Percentiles rank a stretch among this genome's conserved stretches.
These are phyloP conservation scores for Fragaria iinumae DNA, from an alignment of 306 rosid species.

Conservation along the genomic window DNA sequence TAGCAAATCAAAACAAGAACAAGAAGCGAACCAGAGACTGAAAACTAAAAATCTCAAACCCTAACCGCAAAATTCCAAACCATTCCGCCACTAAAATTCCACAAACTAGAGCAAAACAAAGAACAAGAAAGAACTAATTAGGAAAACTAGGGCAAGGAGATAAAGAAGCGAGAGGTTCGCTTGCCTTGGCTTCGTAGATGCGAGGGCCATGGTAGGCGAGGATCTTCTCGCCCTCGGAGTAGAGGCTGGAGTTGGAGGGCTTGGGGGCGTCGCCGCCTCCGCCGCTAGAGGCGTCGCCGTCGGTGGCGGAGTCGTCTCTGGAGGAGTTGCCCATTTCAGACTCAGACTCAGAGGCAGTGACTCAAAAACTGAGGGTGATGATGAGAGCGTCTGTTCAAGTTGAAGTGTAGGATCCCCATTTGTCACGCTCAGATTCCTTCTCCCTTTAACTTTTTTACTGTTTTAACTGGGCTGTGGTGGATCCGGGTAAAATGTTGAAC, in stretches of 20 bases:
- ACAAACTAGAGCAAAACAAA: not conserved
- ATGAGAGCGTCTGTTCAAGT: not conserved
- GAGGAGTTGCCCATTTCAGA: conserved; percentile 66
- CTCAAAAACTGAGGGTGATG: no score
- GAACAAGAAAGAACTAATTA: conserved; percentile 1
- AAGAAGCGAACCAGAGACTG: not conserved
- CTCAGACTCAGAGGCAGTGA: no score
- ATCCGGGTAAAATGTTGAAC: no score
- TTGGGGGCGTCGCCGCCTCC: conserved; percentile 29
- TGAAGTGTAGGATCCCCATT: not conserved
- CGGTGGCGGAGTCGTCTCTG: conserved; percentile 60
- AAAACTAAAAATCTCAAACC: conserved; percentile 24
- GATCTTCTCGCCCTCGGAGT: conserved; percentile 77
- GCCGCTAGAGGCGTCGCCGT: conserved; percentile 67
- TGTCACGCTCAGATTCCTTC: no score
- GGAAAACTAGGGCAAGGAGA: not conserved
- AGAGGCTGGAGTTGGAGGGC: conserved; percentile 49
- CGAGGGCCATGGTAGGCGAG: conserved; percentile 91
- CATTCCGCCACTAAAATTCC: not conserved
- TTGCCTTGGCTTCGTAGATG: conserved; percentile 93
- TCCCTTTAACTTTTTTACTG: no score
- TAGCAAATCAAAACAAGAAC: not conserved
- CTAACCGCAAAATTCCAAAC: conserved; percentile 28
- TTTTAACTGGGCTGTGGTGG: no score
- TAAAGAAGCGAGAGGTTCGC: not conserved